Conservation (phyloP, 768 basidiomycete species). For the Gloeopeniophorella convolvens region DNA sequence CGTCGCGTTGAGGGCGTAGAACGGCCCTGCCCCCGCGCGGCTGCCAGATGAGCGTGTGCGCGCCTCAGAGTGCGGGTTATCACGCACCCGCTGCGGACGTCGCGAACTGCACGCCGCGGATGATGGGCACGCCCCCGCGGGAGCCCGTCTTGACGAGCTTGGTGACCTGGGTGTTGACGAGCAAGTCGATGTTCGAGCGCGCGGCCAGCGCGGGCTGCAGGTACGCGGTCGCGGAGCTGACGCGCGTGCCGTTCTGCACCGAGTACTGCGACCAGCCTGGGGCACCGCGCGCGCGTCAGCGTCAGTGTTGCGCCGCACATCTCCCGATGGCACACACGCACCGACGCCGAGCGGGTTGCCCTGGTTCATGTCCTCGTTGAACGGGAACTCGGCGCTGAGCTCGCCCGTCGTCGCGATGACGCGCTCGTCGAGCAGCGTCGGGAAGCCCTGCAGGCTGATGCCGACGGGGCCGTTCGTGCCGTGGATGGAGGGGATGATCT, state of each 20-base stretch:
- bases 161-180: constrained; percentile 17
- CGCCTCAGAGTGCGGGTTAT: neutral
- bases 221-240: constrained; percentile 9
- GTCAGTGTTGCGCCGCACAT: neutral
- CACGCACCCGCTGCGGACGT: neutral
- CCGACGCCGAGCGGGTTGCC: constrained; percentile 38
- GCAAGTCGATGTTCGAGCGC: constrained; percentile 8
- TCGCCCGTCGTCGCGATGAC: constrained; percentile 35
- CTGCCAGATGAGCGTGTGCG: neutral
- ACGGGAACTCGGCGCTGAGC: constrained; percentile 34
- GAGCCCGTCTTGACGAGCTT: constrained; percentile 14
- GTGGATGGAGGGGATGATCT: constrained; percentile 35
- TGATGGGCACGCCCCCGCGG: neutral
- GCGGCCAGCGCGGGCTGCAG: neutral
- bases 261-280: constrained; percentile 1
- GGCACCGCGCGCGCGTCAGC: no score
- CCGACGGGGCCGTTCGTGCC: constrained; percentile 31
- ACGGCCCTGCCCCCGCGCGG: constrained; percentile 2
- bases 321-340: constrained; percentile 15
- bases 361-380: constrained; percentile 37
- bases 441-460: neutral
- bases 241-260: constrained; percentile 1
- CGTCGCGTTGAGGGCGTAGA: constrained; percentile 1
- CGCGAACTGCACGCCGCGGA: constrained; percentile 9
- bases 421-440: constrained; percentile 24